Evolutionary conservation across 2,329 filamentous ascomycete species (phyloP).

Genomic region (Scopulariopsis brevicaulis): DNA sequence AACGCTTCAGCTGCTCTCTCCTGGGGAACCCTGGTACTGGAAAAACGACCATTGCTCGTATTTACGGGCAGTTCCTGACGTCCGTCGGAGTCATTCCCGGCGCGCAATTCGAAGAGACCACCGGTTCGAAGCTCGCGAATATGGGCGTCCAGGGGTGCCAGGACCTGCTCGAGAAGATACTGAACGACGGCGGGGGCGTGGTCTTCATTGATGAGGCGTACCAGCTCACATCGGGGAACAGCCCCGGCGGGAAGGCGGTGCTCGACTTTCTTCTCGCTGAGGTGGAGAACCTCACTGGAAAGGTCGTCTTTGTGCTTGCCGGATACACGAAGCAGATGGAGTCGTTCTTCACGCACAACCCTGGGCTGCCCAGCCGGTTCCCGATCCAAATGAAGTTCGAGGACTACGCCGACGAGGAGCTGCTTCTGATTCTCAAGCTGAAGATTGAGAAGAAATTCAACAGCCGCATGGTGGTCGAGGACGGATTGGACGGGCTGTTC

Average conservation of each 20-base stretch:
- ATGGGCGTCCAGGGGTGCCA: constrained; percentile 45
- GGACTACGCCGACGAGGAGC: constrained; percentile 57
- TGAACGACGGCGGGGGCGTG: constrained; percentile 42
- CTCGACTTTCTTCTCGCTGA: constrained; percentile 63
- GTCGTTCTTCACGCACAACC: constrained; percentile 62
- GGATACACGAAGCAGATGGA: constrained; percentile 71
- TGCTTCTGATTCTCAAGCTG: constrained; percentile 47
- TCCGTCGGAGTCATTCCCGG: constrained; percentile 53
- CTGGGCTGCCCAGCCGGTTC: constrained; percentile 54
- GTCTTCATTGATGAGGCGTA: constrained; percentile 75
- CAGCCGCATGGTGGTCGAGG: constrained; percentile 46
- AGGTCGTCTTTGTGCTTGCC: constrained; percentile 60
- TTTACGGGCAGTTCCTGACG: constrained; percentile 56
- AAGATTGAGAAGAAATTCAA: constrained; percentile 43
- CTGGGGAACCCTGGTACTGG: constrained; percentile 66
- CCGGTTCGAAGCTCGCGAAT: constrained; percentile 51
- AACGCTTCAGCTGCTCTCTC: constrained; percentile 43
- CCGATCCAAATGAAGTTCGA: constrained; percentile 54
- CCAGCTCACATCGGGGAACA: constrained; percentile 52
- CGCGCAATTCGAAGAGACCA: constrained; percentile 49
- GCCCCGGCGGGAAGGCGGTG: constrained; percentile 44
- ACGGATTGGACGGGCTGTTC: constrained; percentile 47
- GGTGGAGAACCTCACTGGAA: constrained; percentile 59
- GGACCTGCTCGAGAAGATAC: constrained; percentile 32
- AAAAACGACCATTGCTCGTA: constrained; percentile 65